Percentiles rank a stretch among this genome's conserved stretches.
These are phyloP conservation scores for Neopestalotiopsis rosae DNA, from an alignment of 2,329 filamentous ascomycete species.

Conservation along the genomic window DNA sequence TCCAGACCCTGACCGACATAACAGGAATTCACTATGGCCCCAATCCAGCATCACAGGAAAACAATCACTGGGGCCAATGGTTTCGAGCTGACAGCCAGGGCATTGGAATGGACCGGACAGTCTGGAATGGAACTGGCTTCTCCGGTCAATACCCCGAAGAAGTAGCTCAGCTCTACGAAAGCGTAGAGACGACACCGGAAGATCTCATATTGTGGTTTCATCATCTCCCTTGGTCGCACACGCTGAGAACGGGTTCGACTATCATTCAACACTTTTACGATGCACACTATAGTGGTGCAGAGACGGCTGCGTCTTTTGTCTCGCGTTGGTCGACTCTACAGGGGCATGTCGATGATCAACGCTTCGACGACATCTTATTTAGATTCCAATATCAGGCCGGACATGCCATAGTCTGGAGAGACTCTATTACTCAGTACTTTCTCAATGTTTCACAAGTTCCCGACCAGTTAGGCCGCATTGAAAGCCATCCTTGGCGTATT, in stretches of 20 bases:
- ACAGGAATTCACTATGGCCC: slow-evolving; percentile 71
- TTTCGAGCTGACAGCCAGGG: slow-evolving; percentile 65
- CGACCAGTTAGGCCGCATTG: slow-evolving; percentile 44
- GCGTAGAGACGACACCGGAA: slow-evolving; percentile 68
- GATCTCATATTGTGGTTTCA: slow-evolving; percentile 76
- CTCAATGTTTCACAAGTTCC: slow-evolving; percentile 63
- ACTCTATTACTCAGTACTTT: slow-evolving; percentile 70
- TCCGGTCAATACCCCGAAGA: slow-evolving; percentile 70
- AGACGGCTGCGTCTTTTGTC: slow-evolving; percentile 64
- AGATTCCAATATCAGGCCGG: slow-evolving; percentile 70
- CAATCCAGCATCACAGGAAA: slow-evolving; percentile 71
- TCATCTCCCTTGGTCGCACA: slow-evolving; percentile 71
- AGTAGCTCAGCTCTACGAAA: slow-evolving; percentile 62
- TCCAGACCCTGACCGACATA: slow-evolving; percentile 73
- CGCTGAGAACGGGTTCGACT: slow-evolving; percentile 65
- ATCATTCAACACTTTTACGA: slow-evolving; percentile 65
- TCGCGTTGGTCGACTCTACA: slow-evolving; percentile 58
- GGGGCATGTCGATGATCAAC: slow-evolving; percentile 61
- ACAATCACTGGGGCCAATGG: slow-evolving; percentile 70
- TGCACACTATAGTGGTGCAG: slow-evolving; percentile 58
- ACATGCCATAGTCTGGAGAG: slow-evolving; percentile 73
- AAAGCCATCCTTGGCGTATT: slow-evolving; percentile 62
- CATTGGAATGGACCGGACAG: slow-evolving; percentile 74
- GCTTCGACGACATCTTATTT: slow-evolving; percentile 63
- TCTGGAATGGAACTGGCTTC: slow-evolving; percentile 69